A percentile compares a stretch with the other conserved stretches of the same genome.
These are phyloP conservation scores for Calonectria crousiana DNA, from an alignment of 2,329 filamentous ascomycete species.

Conservation along the genomic window DNA sequence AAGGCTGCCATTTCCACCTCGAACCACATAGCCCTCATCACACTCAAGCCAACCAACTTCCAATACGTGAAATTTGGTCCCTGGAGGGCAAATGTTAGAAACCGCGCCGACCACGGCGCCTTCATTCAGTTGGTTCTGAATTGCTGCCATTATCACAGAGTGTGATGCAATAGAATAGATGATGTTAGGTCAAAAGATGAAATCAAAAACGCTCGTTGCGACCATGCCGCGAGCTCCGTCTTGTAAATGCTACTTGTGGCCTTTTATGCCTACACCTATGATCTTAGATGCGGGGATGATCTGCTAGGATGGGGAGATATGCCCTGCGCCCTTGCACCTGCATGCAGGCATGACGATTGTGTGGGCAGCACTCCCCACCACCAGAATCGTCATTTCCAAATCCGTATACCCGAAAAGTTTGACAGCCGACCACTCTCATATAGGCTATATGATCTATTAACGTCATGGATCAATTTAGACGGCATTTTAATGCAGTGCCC, in stretches of 20 bases:
- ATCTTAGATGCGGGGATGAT: neutral
- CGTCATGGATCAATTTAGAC: neutral
- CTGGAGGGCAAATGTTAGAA: slow-evolving; percentile 15
- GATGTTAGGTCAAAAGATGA: neutral
- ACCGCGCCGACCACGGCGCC: neutral
- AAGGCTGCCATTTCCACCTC: slow-evolving; percentile 11
- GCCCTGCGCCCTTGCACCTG: neutral
- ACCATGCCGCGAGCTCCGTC: too few relatives aligned
- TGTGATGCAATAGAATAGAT: neutral
- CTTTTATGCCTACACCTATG: neutral
- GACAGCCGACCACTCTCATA: neutral
- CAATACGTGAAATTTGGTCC: slow-evolving; percentile 19
- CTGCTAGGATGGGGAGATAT: neutral
- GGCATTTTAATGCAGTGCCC: neutral
- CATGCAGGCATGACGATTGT: neutral
- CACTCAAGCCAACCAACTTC: slow-evolving; percentile 25
- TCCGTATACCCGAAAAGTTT: neutral
- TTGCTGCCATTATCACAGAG: slow-evolving; percentile 5
- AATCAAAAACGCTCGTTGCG: neutral
- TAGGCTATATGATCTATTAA: neutral
- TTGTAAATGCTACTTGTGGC: neutral
- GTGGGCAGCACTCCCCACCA: neutral
- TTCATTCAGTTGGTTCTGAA: slow-evolving; percentile 13
- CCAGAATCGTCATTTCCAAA: neutral
- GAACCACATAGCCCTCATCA: slow-evolving; percentile 12